A percentile compares a stretch with the other conserved stretches of the same genome.
Evolutionary conservation across 441 rosid species (phyloP).

Genomic region (Pelargonium exstipulatum): DNA sequence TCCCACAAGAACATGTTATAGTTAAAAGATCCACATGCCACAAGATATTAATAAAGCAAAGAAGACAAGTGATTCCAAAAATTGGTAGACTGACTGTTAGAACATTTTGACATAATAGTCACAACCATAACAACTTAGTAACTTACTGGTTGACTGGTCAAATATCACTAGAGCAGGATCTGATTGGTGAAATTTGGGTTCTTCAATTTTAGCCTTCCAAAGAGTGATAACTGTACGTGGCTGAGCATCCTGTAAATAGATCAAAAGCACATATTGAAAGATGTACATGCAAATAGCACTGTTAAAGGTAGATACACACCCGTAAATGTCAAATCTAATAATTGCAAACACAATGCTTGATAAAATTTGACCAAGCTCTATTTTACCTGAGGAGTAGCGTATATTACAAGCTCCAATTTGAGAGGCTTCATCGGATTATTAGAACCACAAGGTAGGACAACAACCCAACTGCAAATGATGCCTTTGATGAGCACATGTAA

Average conservation of each 20-base stretch:
- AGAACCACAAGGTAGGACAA: slow-evolving; percentile 43
- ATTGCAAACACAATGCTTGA: slow-evolving; percentile 1
- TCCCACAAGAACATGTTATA: background rate
- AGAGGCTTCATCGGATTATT: slow-evolving; percentile 34
- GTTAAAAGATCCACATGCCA: background rate
- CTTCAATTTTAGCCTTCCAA: slow-evolving; percentile 55
- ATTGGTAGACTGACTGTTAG: background rate
- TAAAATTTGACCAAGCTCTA: slow-evolving; percentile 11
- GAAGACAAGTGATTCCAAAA: background rate
- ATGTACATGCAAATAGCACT: slow-evolving; percentile 4
- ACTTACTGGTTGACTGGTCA: slow-evolving; percentile 44
- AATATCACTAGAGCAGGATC: slow-evolving; percentile 37
- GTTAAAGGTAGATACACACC: background rate
- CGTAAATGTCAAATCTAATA: background rate
- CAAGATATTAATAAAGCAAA: background rate
- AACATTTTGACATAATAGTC: background rate
- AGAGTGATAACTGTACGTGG: slow-evolving; percentile 42
- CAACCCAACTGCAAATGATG: slow-evolving; percentile 45
- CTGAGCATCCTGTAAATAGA: slow-evolving; percentile 45
- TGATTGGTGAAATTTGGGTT: slow-evolving; percentile 39
- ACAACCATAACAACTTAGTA: slow-evolving; percentile 26
- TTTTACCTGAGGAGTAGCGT: slow-evolving; percentile 40
- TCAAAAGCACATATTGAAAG: slow-evolving; percentile 12
- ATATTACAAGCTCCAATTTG: slow-evolving; percentile 46
- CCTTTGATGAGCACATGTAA: slow-evolving; percentile 10